A percentile compares a stretch with the other conserved stretches of the same genome.
These are phyloP conservation scores for Leucosporidium creatinivorum DNA, from an alignment of 768 basidiomycete species.

Conservation along the genomic window DNA sequence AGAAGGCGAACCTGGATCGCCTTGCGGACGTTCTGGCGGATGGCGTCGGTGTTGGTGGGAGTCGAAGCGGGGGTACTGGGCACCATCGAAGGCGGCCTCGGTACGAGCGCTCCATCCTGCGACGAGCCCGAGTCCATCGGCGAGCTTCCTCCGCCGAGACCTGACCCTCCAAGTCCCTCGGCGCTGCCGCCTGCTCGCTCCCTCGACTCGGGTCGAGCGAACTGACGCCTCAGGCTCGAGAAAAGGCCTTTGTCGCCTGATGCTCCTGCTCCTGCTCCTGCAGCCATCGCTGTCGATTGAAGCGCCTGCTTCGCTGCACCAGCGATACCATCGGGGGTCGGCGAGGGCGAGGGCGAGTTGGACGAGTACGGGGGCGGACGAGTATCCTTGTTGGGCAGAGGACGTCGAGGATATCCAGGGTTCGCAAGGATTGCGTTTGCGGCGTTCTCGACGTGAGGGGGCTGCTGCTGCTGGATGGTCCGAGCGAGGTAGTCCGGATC, in stretches of 20 bases:
- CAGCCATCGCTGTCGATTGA: too few relatives aligned
- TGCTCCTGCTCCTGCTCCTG: too few relatives aligned
- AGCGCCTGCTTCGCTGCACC: too few relatives aligned
- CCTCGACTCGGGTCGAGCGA: neutral
- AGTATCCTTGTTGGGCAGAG: neutral
- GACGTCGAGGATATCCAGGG: conserved; percentile 13
- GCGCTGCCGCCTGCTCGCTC: neutral
- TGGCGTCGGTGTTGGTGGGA: conserved; percentile 30
- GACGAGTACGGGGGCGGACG: neutral
- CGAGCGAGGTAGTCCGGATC: conserved; percentile 25
- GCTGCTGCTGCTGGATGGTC: conserved; percentile 22
- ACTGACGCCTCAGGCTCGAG: conserved; percentile 12
- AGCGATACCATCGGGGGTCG: too few relatives aligned
- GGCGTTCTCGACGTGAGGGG: conserved; percentile 32
- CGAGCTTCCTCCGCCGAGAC: too few relatives aligned
- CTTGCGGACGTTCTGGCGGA: conserved; percentile 32
- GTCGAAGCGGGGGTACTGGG: too few relatives aligned
- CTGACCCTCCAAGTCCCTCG: too few relatives aligned
- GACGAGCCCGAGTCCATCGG: too few relatives aligned
- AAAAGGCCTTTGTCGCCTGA: conserved; percentile 18
- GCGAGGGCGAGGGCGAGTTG: neutral
- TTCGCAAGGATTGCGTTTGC: conserved; percentile 26
- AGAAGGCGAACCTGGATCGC: conserved; percentile 34
- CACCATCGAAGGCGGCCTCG: too few relatives aligned
- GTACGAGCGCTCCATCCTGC: too few relatives aligned